phyloP scores from a whole-genome alignment of 495 filamentous ascomycete genomes.

The Parmelia sp. region DNA sequence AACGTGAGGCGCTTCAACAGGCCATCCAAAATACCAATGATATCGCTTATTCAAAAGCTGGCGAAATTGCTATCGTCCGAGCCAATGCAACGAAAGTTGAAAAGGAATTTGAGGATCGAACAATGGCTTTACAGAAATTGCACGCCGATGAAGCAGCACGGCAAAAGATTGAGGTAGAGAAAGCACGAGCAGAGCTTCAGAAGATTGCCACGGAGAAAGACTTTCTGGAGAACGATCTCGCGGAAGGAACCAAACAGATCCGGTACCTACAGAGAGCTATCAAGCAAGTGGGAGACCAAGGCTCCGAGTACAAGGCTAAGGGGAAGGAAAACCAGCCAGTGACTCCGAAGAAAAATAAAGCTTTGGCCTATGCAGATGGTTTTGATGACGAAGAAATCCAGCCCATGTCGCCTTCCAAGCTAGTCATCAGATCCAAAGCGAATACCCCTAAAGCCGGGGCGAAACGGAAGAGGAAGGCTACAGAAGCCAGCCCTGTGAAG shows the following conservation, averaged over 20 bases:
- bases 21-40: slow-evolving; percentile 45
- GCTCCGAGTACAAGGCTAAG: background rate
- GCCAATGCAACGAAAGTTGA: slow-evolving; percentile 51
- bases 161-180: slow-evolving; percentile 52
- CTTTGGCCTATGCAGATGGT: slow-evolving; percentile 58
- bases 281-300: slow-evolving; percentile 33
- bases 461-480: slow-evolving; percentile 57
- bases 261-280: slow-evolving; percentile 43
- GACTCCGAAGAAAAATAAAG: slow-evolving; percentile 55
- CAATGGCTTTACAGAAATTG: slow-evolving; percentile 46
- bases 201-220: slow-evolving; percentile 56
- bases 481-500: slow-evolving; percentile 49
- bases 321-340: slow-evolving; percentile 31
- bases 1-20: slow-evolving; percentile 44
- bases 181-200: slow-evolving; percentile 49
- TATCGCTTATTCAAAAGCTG: slow-evolving; percentile 48
- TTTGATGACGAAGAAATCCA: slow-evolving; percentile 67
- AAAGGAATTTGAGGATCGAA: slow-evolving; percentile 50
- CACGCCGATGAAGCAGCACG: slow-evolving; percentile 51
- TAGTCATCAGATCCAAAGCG: slow-evolving; percentile 44
- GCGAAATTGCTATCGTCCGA: slow-evolving; percentile 64
- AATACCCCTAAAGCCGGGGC: slow-evolving; percentile 51
- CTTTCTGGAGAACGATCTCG: slow-evolving; percentile 61
- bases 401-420: slow-evolving; percentile 52
- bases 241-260: slow-evolving; percentile 48